Evolutionary conservation across 179 eudicot genomes (phyloP).

Genomic region (Gypsophila paniculata): DNA sequence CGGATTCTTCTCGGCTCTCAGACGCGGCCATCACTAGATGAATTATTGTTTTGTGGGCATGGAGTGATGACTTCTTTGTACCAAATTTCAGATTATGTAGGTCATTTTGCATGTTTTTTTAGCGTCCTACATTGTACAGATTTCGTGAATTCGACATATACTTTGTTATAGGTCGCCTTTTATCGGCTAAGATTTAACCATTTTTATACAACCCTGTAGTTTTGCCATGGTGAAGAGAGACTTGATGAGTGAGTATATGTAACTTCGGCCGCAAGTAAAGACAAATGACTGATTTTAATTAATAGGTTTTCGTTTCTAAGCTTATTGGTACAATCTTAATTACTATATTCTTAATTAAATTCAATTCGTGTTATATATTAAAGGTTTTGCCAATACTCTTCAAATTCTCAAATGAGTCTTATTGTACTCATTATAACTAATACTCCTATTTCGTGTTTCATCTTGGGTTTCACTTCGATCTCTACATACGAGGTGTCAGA

Average conservation of each 20-base stretch:
- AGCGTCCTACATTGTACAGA: slow-evolving; percentile 31
- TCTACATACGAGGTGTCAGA: too few relatives aligned
- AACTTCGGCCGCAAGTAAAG: slow-evolving; percentile 21
- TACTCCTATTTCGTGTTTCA: too few relatives aligned
- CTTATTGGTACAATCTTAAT: not conserved
- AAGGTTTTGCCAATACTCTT: too few relatives aligned
- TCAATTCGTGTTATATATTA: too few relatives aligned
- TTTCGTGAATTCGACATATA: slow-evolving; percentile 26
- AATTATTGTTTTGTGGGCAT: not conserved
- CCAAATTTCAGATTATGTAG: slow-evolving; percentile 26
- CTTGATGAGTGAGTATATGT: slow-evolving; percentile 27
- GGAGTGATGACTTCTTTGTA: slow-evolving; percentile 8
- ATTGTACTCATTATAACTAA: too few relatives aligned
- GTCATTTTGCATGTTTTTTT: slow-evolving; percentile 22
- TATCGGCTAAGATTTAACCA: slow-evolving; percentile 19
- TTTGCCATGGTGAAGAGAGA: slow-evolving; percentile 16
- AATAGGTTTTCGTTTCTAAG: not conserved
- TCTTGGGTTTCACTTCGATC: too few relatives aligned
- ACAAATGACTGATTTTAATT: slow-evolving; percentile 18
- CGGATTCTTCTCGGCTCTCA: slow-evolving; percentile 66
- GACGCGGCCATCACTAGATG: slow-evolving; percentile 54
- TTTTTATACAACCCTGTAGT: slow-evolving; percentile 15
- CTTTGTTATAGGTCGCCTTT: slow-evolving; percentile 21
- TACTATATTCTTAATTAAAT: not conserved
- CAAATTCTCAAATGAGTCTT: too few relatives aligned